A percentile compares a stretch with the other conserved stretches of the same genome.
Conservation (phyloP, 2,329 filamentous ascomycete genomes). For the Monosporascus sp. region DNA sequence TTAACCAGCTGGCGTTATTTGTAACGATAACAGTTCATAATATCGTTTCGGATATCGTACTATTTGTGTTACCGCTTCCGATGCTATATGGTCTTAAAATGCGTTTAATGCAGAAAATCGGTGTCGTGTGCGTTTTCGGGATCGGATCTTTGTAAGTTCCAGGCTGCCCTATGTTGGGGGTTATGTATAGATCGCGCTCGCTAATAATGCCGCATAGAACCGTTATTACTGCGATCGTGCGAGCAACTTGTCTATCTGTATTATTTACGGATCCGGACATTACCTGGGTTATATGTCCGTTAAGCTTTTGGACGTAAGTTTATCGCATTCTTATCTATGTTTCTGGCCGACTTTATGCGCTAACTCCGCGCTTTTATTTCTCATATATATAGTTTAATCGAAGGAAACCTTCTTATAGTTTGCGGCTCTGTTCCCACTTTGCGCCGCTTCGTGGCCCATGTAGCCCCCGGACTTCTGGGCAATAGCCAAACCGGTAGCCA, state of each 20-base stretch:
- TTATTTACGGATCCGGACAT: slow-evolving; percentile 2
- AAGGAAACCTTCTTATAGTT: slow-evolving; percentile 24
- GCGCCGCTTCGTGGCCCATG: slow-evolving; percentile 19
- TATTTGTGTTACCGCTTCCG: slow-evolving; percentile 33
- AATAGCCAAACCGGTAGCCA: not conserved
- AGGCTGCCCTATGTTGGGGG: not conserved
- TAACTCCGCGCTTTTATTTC: not conserved
- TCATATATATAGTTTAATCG: slow-evolving; percentile 16
- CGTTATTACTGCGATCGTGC: slow-evolving; percentile 5
- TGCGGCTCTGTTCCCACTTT: slow-evolving; percentile 24
- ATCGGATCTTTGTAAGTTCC: slow-evolving; percentile 30
- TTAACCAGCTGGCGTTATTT: slow-evolving; percentile 35
- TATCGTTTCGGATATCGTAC: slow-evolving; percentile 34
- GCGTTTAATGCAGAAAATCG: slow-evolving; percentile 34
- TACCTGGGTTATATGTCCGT: slow-evolving; percentile 4
- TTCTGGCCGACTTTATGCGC: not conserved
- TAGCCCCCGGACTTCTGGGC: slow-evolving; percentile 11
- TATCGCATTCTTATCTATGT: not conserved
- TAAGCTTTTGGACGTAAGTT: slow-evolving; percentile 8
- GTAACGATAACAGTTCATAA: slow-evolving; percentile 35
- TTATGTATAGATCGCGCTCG: not conserved
- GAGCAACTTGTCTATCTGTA: slow-evolving; percentile 1
- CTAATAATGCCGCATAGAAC: not conserved
- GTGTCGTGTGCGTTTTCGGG: slow-evolving; percentile 31
- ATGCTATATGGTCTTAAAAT: slow-evolving; percentile 34